phyloP scores from a whole-genome alignment of 208 protist genomes.

The Naegleria lovaniensis region DNA sequence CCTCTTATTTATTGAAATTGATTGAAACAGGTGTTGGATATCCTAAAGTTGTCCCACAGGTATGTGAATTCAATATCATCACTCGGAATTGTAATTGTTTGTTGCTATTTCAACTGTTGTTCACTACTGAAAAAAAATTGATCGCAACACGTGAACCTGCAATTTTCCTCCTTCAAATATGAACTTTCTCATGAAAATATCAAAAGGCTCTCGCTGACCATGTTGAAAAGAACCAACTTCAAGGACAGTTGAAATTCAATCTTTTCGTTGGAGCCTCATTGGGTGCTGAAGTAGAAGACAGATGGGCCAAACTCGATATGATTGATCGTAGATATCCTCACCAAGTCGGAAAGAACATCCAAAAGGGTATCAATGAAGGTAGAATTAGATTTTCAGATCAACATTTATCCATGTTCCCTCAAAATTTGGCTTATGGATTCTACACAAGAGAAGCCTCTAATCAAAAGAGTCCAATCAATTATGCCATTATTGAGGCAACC shows the following conservation, averaged over 20 bases:
- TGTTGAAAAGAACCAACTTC: conserved; percentile 3
- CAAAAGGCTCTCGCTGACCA: neutral
- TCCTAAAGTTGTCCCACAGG: conserved; percentile 10
- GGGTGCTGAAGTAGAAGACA: conserved; percentile 15
- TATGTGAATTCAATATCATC: neutral
- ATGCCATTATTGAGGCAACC: conserved; percentile 49
- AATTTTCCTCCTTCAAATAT: no score
- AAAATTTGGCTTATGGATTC: conserved; percentile 35
- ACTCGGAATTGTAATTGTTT: neutral
- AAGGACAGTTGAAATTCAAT: conserved; percentile 15
- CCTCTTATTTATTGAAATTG: neutral
- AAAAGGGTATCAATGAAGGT: conserved; percentile 39
- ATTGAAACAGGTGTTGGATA: conserved; percentile 1
- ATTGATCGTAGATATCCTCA: conserved; percentile 40
- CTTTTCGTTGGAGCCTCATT: conserved; percentile 10
- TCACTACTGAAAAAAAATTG: no score
- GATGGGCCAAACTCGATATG: conserved; percentile 43
- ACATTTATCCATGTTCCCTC: conserved; percentile 40
- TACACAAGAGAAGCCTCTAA: conserved; percentile 36
- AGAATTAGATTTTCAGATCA: conserved; percentile 39
- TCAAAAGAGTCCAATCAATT: conserved; percentile 33
- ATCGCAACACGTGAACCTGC: no score
- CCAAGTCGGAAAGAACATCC: conserved; percentile 40
- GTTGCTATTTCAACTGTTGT: no score
- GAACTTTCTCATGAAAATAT: neutral